Base-by-base conservation (phyloP, 2,329 filamentous ascomycete species). In the Tolypocladium ophioglossoides region DNA sequence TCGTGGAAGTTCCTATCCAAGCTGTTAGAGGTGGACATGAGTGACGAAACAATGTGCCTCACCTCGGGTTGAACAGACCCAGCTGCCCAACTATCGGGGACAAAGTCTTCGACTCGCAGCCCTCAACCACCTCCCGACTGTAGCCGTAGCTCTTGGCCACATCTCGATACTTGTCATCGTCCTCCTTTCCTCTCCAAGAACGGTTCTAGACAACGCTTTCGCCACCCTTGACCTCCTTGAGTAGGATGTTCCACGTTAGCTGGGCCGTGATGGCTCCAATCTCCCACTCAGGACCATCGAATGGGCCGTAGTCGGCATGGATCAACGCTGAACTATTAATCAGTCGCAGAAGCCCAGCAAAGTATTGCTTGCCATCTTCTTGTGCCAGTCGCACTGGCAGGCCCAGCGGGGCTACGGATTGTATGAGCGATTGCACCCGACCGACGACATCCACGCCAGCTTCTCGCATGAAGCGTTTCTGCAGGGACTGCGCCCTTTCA, bases 41-140 rank as follows among this genome's bases (percentile, higher is more conserved):
- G n/a, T 12, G 9, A 20, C 10, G 7, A 3, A 2, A 11, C 14
- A 2, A 41, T 22, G 11, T 14, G 10, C 22, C 39, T 41, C 12
- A 50, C 47, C 47, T 50, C 32, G 47, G 47, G n/a, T 50, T 50
- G 47, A 50, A 50, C n/a, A 50, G 47, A 16, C 30, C 47, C n/a
- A 50, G 30, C 30, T 50, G 47, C n/a, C 47, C 47, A 14, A 50
- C 47, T 3, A 50, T 14, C 12, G 47, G 47, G 6, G 47, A 12
- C n/a, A 50, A 14, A 12, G 30, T 50, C 47, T 50, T 50, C 7
- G 47, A 34, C 32, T 50, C 47, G 32, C 27, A 20, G 30, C 47
- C 47, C 27, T 50, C n/a, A 4, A 50, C 20, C 2, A 50, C 47
- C 0, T 50, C 47, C 5, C 47, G 47, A 16, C 47, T 50, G 11